These are phyloP conservation scores for Protomyces arabidopsidicola DNA, from an alignment of 1,139 yeast genomes.

Conservation along the genomic window DNA sequence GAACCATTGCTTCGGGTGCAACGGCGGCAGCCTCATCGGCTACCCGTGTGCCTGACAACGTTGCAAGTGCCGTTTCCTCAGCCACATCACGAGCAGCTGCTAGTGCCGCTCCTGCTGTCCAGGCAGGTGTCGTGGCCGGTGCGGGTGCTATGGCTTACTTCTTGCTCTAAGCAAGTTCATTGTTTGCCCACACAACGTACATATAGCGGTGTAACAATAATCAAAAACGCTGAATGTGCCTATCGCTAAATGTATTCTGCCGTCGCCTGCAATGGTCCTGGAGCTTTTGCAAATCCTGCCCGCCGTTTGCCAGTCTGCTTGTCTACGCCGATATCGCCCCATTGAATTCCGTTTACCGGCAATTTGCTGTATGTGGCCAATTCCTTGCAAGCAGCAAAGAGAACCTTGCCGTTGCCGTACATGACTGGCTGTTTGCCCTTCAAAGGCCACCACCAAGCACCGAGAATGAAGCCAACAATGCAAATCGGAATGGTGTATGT, in stretches of 20 bases:
- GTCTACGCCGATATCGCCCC: slow-evolving; percentile 4
- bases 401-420: slow-evolving; percentile 8
- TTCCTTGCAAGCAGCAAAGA: not conserved
- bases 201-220: too few species aligned
- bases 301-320: not conserved
- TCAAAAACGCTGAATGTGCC: not conserved
- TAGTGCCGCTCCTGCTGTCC: not conserved
- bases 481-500: not conserved
- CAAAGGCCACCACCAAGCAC: not conserved
- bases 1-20: not conserved
- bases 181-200: too few species aligned
- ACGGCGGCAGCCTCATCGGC: not conserved
- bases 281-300: not conserved
- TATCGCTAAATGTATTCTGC: not conserved
- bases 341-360: slow-evolving; percentile 5
- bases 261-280: not conserved
- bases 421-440: slow-evolving; percentile 2
- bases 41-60: not conserved
- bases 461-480: not conserved
- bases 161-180: not conserved
- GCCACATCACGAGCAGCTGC: not conserved
- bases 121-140: not conserved
- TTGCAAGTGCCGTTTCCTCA: not conserved
- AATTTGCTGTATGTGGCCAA: not conserved
- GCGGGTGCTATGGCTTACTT: not conserved